Conservation (phyloP, 2,329 filamentous ascomycete genomes). For the Trichophaea hybrida region DNA sequence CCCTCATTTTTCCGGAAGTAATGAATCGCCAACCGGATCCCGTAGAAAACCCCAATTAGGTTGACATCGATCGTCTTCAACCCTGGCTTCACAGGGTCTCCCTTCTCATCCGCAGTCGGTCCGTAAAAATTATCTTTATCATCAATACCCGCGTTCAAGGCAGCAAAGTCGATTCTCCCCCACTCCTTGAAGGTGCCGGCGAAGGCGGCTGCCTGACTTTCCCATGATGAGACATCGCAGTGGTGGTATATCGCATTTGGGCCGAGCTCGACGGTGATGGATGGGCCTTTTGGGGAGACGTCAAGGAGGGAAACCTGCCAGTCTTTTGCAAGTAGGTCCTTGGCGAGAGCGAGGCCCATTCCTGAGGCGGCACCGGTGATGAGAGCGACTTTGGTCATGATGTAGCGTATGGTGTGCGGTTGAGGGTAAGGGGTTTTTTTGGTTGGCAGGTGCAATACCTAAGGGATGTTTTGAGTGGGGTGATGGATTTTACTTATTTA, state of each 20-base stretch:
- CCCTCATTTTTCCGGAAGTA: conserved; percentile 32
- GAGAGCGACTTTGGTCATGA: conserved; percentile 31
- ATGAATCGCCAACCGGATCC: conserved; percentile 34
- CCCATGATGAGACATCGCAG: conserved; percentile 32
- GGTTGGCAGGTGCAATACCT: no score
- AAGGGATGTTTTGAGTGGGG: not conserved
- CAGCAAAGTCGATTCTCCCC: conserved; percentile 34
- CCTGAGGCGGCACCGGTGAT: conserved; percentile 36
- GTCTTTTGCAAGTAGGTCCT: conserved; percentile 31
- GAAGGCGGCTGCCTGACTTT: conserved; percentile 32
- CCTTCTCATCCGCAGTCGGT: conserved; percentile 26
- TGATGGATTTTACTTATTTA: not conserved
- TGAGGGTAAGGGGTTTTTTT: not conserved
- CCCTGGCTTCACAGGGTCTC: conserved; percentile 31
- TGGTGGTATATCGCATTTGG: conserved; percentile 11
- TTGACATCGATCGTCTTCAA: conserved; percentile 33
- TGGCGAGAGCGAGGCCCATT: conserved; percentile 35
- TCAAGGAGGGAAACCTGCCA: conserved; percentile 36
- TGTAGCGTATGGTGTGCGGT: not conserved
- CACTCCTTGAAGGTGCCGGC: conserved; percentile 32
- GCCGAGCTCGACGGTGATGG: conserved; percentile 13
- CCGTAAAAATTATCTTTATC: conserved; percentile 32
- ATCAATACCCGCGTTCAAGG: conserved; percentile 35
- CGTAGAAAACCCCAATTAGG: conserved; percentile 33
- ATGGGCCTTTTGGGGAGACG: conserved; percentile 29